Conservation (phyloP, 352 stramenopile genomes). For the Discostella stelligera region DNA sequence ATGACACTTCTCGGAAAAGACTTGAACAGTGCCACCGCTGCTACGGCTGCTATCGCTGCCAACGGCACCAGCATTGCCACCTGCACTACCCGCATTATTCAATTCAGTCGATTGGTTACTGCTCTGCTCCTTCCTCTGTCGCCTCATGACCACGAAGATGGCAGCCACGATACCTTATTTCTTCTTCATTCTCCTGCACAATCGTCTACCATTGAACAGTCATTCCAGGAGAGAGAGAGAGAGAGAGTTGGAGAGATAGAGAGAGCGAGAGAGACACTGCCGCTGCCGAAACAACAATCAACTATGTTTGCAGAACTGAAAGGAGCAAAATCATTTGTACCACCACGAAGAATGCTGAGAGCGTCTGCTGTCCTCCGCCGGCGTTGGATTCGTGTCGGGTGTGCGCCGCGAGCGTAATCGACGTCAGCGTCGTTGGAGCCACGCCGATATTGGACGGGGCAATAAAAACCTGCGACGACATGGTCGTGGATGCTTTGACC, state of each 20-base stretch:
- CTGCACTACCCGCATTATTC: too few relatives aligned
- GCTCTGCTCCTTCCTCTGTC: background rate
- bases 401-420: background rate
- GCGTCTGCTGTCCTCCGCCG: background rate
- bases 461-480: slow-evolving; percentile 1
- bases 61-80: background rate
- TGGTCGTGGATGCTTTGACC: background rate
- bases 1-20: background rate
- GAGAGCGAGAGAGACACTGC: too few relatives aligned
- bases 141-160: background rate
- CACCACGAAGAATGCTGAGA: slow-evolving; percentile 5
- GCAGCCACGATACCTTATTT: background rate
- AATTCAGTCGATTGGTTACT: background rate
- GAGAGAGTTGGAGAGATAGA: too few relatives aligned
- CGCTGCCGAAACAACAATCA: too few relatives aligned
- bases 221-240: too few relatives aligned
- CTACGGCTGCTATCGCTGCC: background rate
- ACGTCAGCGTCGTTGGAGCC: slow-evolving; percentile 4
- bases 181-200: too few relatives aligned
- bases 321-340: background rate
- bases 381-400: background rate
- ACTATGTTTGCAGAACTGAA: too few relatives aligned
- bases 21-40: background rate
- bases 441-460: background rate
- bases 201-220: too few relatives aligned